These are phyloP conservation scores for Magnolia kwangsiensis DNA, from an alignment of 164 flowering plant species.

Conservation along the genomic window DNA sequence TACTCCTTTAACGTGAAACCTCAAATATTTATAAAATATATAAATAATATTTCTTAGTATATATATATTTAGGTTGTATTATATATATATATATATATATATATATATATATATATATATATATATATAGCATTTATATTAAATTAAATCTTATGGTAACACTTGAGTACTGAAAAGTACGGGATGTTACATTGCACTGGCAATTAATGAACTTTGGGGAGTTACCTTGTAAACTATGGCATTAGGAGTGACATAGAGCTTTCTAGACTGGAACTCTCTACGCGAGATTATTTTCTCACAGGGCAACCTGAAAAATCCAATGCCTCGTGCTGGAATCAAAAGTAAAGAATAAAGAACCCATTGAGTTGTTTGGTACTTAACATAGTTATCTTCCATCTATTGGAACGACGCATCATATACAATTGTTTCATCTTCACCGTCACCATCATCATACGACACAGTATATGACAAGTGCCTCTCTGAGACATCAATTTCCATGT, in stretches of 20 bases:
- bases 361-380: slow-evolving; percentile 61
- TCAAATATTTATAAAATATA: no score
- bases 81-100: no score
- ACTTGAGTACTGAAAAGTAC: no score
- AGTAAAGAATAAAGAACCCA: slow-evolving; percentile 75
- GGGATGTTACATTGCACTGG: no score
- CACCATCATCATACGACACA: slow-evolving; percentile 1
- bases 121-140: no score
- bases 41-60: no score
- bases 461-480: slow-evolving; percentile 42
- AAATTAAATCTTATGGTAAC: no score
- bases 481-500: slow-evolving; percentile 48
- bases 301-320: slow-evolving; percentile 80
- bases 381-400: slow-evolving; percentile 64
- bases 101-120: no score
- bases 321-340: slow-evolving; percentile 71
- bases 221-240: slow-evolving; percentile 72
- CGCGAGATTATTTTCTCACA: slow-evolving; percentile 53
- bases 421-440: slow-evolving; percentile 33
- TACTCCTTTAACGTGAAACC: no score
- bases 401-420: slow-evolving; percentile 59
- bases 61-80: no score
- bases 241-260: slow-evolving; percentile 60
- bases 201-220: background rate
- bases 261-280: slow-evolving; percentile 57